Evolutionary conservation across 2,329 filamentous ascomycete genomes (phyloP).

Genomic region (Colletotrichum destructivum): DNA sequence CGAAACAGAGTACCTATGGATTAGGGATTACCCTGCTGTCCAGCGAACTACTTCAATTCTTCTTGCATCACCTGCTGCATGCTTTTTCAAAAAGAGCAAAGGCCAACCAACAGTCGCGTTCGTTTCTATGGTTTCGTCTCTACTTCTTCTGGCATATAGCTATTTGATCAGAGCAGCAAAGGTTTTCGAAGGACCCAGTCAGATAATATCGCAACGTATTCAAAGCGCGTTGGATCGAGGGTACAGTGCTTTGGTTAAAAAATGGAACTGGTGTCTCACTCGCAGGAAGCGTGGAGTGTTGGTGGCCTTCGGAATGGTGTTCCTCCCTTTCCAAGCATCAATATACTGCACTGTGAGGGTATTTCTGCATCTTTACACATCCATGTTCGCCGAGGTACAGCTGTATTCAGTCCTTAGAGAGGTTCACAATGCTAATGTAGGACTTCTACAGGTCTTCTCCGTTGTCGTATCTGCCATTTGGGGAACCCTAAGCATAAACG

Average conservation of each 20-base stretch:
- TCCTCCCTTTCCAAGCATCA: neutral
- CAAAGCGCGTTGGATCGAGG: neutral
- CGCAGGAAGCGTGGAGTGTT: neutral
- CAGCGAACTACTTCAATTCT: too few species aligned
- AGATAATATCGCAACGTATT: neutral
- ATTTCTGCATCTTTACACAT: constrained; percentile 1
- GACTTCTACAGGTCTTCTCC: neutral
- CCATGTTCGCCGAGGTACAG: constrained; percentile 27
- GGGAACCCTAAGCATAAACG: neutral
- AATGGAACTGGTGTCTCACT: neutral
- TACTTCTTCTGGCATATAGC: neutral
- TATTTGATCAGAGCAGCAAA: constrained; percentile 4
- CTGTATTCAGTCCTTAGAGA: too few species aligned
- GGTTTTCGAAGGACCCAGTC: neutral
- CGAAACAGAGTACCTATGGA: too few species aligned
- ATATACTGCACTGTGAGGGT: neutral
- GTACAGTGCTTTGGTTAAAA: neutral
- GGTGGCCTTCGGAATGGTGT: neutral
- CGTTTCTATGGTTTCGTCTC: constrained; percentile 10
- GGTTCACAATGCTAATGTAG: too few species aligned
- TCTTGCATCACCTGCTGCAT: constrained; percentile 13
- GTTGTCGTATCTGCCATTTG: constrained; percentile 4
- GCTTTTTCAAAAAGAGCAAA: neutral
- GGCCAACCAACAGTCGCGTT: neutral
- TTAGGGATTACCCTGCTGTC: too few species aligned